phyloP scores from a whole-genome alignment of 805 yeast species.

The Spathaspora hagerdaliae region DNA sequence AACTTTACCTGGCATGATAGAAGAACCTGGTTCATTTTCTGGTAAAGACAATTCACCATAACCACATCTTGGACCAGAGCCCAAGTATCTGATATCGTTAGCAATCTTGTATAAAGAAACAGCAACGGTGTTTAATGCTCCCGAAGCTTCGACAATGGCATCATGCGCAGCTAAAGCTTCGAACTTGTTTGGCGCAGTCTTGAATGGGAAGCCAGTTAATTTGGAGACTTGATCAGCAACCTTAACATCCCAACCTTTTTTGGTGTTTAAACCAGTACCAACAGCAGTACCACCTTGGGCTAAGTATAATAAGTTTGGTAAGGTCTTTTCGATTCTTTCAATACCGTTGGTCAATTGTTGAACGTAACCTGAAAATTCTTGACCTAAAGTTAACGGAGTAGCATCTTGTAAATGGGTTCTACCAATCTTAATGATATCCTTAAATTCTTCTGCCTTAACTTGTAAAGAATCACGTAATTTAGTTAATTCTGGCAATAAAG shows the following conservation, averaged over 20 bases:
- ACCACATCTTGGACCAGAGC: conserved; percentile 99
- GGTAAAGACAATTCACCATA: conserved; percentile 94
- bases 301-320: conserved; percentile 72
- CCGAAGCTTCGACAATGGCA: conserved; percentile 96
- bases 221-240: conserved; percentile 83
- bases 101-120: conserved; percentile 93
- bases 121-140: conserved; percentile 94
- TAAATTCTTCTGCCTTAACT: conserved; percentile 77
- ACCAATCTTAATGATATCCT: conserved; percentile 92
- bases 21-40: conserved; percentile 98
- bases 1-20: conserved; percentile 99
- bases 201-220: conserved; percentile 83
- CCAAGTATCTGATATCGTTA: conserved; percentile 95
- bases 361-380: conserved; percentile 95
- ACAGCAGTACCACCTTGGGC: conserved; percentile 99
- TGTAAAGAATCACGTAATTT: conserved; percentile 75
- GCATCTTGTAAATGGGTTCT: conserved; percentile 99
- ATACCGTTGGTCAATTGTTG: conserved; percentile 92
- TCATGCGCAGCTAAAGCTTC: conserved; percentile 99
- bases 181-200: conserved; percentile 97
- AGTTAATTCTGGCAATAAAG: conserved; percentile 76
- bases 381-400: conserved; percentile 95
- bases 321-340: conserved; percentile 70
- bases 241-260: conserved; percentile 79
- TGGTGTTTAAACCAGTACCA: conserved; percentile 97